These are phyloP conservation scores for Parachaetomium inaequale DNA, from an alignment of 495 filamentous ascomycete species.

Conservation along the genomic window DNA sequence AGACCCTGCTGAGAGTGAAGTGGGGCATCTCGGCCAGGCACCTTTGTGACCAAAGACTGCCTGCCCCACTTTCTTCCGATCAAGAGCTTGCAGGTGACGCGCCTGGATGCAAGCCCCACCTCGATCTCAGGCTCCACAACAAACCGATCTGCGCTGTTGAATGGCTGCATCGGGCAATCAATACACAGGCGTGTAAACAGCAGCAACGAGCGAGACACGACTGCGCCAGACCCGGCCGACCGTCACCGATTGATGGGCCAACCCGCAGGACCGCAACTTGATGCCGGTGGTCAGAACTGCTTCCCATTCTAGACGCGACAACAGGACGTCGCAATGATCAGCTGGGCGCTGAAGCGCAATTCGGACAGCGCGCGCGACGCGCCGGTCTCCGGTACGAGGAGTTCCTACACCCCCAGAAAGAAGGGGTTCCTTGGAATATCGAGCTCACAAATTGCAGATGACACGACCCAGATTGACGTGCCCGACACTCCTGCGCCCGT, in stretches of 20 bases:
- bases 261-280: neutral
- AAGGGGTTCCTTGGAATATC: neutral
- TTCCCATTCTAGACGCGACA: neutral
- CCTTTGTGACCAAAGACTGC: neutral
- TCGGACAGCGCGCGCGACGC: constrained; percentile 33
- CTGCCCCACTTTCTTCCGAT: neutral
- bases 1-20: neutral
- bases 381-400: constrained; percentile 24
- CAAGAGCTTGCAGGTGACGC: neutral
- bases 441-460: constrained; percentile 32
- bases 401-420: neutral
- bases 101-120: neutral
- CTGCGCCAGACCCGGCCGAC: neutral
- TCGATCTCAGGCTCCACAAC: constrained; percentile 3
- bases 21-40: neutral
- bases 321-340: constrained; percentile 45
- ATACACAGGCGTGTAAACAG: constrained; percentile 9
- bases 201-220: neutral
- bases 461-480: constrained; percentile 54
- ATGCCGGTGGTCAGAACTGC: neutral
- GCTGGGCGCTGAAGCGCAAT: constrained; percentile 51
- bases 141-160: constrained; percentile 1
- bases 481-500: constrained; percentile 92
- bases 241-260: neutral
- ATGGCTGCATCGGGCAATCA: constrained; percentile 14